phyloP scores from a whole-genome alignment of 2,329 filamentous ascomycete genomes.

The Fusarium transvaalense region DNA sequence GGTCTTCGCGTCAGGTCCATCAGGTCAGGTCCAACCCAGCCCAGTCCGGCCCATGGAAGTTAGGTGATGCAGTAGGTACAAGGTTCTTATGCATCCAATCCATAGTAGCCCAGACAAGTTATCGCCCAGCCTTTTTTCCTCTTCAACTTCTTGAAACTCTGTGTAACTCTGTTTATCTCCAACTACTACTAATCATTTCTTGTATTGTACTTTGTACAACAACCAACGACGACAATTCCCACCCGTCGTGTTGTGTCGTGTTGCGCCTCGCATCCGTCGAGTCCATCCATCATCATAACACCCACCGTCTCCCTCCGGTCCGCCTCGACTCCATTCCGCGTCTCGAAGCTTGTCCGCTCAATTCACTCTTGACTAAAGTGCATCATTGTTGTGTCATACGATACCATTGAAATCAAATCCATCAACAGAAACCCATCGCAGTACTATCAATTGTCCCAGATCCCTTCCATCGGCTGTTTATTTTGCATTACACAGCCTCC shows the following conservation, averaged over 20 bases:
- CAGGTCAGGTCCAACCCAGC: conserved; percentile 8
- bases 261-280: neutral
- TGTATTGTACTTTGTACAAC: conserved; percentile 2
- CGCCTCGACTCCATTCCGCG: conserved; percentile 7
- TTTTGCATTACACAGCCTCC: neutral
- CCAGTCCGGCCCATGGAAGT: too few species aligned
- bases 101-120: neutral
- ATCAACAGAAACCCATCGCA: conserved; percentile 2
- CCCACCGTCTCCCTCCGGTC: neutral
- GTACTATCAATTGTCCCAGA: neutral
- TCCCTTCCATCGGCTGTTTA: conserved; percentile 2
- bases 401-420: conserved; percentile 23
- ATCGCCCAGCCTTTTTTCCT: conserved; percentile 32
- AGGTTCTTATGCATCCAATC: conserved; percentile 6
- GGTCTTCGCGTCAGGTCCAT: conserved; percentile 20
- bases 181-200: neutral
- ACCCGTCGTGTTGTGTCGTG: neutral
- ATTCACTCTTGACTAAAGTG: conserved; percentile 7
- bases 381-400: conserved; percentile 40
- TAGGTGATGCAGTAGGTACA: conserved; percentile 10
- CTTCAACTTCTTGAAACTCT: conserved; percentile 19
- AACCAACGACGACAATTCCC: neutral
- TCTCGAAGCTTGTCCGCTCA: conserved; percentile 15
- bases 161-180: conserved; percentile 13
- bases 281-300: neutral